Base-by-base conservation (phyloP, 2,329 filamentous ascomycete genomes). In the Pyrenochaeta sp. region DNA sequence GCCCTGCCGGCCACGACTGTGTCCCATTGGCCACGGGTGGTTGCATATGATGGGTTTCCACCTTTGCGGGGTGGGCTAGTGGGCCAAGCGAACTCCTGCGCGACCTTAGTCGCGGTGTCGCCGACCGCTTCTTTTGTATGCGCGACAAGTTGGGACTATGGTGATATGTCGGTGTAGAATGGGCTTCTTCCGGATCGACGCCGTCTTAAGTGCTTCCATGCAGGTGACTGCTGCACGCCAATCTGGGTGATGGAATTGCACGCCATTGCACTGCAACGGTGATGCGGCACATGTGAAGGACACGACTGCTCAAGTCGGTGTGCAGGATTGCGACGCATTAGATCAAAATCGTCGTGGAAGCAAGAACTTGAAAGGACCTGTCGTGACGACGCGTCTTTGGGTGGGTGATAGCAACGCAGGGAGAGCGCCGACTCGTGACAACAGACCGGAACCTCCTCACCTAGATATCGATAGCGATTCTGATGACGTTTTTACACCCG, bases 91-190 rank as follows among this genome's bases (percentile, higher is more conserved):
- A 48, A 27, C 48, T 37, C 41, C 49, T 45, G 35, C 44, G 37
- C 33, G 21, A 55, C 53, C 45, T 21, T 55, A 44, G 21, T 55
- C 46, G 46, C 56, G 45, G 49, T 39, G 32, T 42, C 43, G 40
- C 54, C 56, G 53, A 62, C 59, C 59, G 59, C 59, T 46, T 29
- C 44, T 60, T 45, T 23, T 15, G 15, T 31, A 46, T 49, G 15
- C 14, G 12, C 2, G 11, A 17, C 23, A 10, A 23, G 0, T 23
- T 31, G 12, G 46, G 29, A 17, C 17, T 51, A 60, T 54, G 43
- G 40, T 20, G 11, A 18, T 49, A 7, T 60, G 54, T 58, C 59
- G 59, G 59, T 62, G 56, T 55, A 12, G 51, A 35, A 9, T 23
- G 18, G 35, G 11, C 10, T 30, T 35, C 15, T 32, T 14, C 11